phyloP scores from a whole-genome alignment of 1,284 basidiomycete species.

The Austroboletus novae-zelandiae region DNA sequence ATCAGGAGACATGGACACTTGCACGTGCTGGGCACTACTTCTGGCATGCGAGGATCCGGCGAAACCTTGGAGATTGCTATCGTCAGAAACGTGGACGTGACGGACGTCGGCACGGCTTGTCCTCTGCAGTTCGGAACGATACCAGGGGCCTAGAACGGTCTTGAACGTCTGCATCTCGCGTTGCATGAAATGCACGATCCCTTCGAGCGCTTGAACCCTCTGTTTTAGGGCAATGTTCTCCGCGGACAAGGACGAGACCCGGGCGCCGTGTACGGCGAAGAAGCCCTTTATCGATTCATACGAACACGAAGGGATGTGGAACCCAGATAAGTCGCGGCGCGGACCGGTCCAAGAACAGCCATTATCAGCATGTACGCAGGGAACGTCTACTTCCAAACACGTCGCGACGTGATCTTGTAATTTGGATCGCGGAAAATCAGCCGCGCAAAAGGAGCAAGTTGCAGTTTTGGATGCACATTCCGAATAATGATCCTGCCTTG shows the following conservation, averaged over 20 bases:
- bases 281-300: conserved; percentile 65
- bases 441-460: conserved; percentile 41
- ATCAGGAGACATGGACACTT: conserved; percentile 11
- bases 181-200: conserved; percentile 43
- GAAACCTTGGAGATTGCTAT: conserved; percentile 7
- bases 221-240: conserved; percentile 62
- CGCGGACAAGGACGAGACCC: conserved; percentile 45
- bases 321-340: conserved; percentile 37
- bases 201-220: conserved; percentile 54
- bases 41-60: conserved; percentile 16
- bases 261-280: conserved; percentile 47
- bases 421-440: conserved; percentile 35
- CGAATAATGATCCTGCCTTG: conserved; percentile 35
- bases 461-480: conserved; percentile 37
- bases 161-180: conserved; percentile 52
- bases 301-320: conserved; percentile 50
- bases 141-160: conserved; percentile 66
- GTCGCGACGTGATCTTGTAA: conserved; percentile 35
- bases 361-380: conserved; percentile 48
- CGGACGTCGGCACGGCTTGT: conserved; percentile 8
- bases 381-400: conserved; percentile 41
- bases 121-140: conserved; percentile 31
- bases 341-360: conserved; percentile 59
- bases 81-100: conserved; percentile 12
- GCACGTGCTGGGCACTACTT: conserved; percentile 15